Conservation (phyloP, 305 asterid genomes). For the Monarda citriodora region DNA sequence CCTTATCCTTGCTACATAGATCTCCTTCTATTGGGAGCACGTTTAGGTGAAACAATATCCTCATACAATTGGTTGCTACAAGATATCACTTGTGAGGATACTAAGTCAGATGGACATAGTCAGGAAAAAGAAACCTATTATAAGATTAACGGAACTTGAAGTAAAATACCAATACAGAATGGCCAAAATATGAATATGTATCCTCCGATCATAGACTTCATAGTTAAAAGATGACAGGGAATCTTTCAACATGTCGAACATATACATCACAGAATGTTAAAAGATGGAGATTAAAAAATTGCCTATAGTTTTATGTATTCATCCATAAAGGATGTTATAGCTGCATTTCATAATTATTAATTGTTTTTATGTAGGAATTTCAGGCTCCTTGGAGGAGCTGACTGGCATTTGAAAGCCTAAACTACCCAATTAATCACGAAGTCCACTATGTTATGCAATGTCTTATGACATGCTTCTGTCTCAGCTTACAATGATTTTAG, state of each 20-base stretch:
- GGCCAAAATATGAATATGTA: neutral
- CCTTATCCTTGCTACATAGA: no score
- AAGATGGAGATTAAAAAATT: neutral
- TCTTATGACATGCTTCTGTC: neutral
- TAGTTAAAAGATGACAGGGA: constrained; percentile 4
- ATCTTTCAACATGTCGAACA: neutral
- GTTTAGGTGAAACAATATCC: no score
- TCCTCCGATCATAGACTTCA: constrained; percentile 12
- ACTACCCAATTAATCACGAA: neutral
- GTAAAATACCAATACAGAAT: constrained; percentile 2
- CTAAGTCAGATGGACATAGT: constrained; percentile 54
- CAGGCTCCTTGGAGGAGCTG: constrained; percentile 13
- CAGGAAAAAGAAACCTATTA: constrained; percentile 18
- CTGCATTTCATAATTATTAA: neutral
- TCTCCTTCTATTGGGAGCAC: no score
- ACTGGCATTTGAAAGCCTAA: constrained; percentile 3
- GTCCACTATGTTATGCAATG: neutral
- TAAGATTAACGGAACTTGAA: neutral
- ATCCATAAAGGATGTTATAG: constrained; percentile 3
- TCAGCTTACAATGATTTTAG: constrained; percentile 3
- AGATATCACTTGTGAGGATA: constrained; percentile 73
- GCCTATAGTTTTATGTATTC: constrained; percentile 1
- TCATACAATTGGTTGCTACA: constrained; percentile 84
- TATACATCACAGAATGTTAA: neutral
- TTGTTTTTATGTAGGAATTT: neutral